phyloP scores from a whole-genome alignment of 306 rosid species.

The Prunus salicina region DNA sequence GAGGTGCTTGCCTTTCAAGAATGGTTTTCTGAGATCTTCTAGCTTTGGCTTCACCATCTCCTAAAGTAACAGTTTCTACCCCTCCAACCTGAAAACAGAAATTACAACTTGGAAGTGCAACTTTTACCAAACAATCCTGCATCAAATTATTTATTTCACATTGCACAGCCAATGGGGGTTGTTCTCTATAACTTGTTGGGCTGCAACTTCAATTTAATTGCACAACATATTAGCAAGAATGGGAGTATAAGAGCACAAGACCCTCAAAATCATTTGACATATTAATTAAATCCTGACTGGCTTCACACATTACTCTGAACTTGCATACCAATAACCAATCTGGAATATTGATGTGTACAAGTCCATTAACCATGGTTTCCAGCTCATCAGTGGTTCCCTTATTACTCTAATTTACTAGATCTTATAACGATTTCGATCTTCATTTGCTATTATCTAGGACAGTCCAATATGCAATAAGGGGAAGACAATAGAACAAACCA shows the following conservation, averaged over 20 bases:
- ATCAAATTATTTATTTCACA: not conserved
- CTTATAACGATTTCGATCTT: not conserved
- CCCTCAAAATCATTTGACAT: not conserved
- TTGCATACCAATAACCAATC: not conserved
- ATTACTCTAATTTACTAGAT: not conserved
- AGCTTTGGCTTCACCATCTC: conserved; percentile 60
- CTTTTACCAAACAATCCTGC: not conserved
- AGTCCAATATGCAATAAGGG: not conserved
- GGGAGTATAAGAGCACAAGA: not conserved
- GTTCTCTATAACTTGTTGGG: not conserved
- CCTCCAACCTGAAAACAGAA: conserved; percentile 57
- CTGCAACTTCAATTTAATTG: too few species aligned
- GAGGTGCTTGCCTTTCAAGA: conserved; percentile 72
- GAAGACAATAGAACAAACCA: conserved; percentile 48
- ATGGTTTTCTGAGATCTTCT: conserved; percentile 60
- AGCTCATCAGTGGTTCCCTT: not conserved
- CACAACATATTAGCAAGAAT: not conserved
- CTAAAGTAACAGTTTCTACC: conserved; percentile 53
- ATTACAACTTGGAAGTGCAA: not conserved
- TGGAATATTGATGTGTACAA: not conserved
- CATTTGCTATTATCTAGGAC: not conserved
- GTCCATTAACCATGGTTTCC: not conserved
- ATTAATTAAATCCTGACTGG: not conserved
- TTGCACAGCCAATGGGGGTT: not conserved
- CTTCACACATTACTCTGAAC: not conserved